A percentile compares a stretch with the other conserved stretches of the same genome.
These are phyloP conservation scores for Blepharisma stoltei DNA, from an alignment of 73 alveolate species.

Conservation along the genomic window DNA sequence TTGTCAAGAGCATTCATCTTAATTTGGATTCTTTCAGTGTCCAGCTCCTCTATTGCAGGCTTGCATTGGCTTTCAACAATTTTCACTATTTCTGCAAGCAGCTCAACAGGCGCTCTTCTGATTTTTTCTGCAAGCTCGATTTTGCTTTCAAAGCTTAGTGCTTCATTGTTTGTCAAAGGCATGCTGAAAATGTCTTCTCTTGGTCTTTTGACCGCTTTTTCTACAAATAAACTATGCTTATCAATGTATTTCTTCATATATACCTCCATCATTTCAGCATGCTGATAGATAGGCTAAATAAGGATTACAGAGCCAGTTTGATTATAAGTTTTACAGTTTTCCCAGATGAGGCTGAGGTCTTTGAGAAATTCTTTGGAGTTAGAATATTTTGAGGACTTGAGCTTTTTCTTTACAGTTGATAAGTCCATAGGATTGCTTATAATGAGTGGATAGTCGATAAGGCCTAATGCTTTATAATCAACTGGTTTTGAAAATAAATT, in stretches of 20 bases:
- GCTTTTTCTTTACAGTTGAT: constrained; percentile 29
- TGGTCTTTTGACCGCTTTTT: background rate
- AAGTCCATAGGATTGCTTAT: constrained; percentile 42
- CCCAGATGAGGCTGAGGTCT: constrained; percentile 31
- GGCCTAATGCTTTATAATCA: constrained; percentile 28
- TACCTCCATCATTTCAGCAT: constrained; percentile 36
- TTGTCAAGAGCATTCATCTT: background rate
- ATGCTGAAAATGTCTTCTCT: background rate
- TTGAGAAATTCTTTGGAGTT: constrained; percentile 17
- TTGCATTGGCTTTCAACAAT: background rate
- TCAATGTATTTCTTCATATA: constrained; percentile 5
- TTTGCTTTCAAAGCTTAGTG: background rate
- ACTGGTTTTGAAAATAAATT: constrained; percentile 48
- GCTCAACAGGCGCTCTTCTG: constrained; percentile 17
- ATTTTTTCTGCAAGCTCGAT: constrained; percentile 22
- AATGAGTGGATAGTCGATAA: constrained; percentile 40
- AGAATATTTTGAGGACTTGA: constrained; percentile 29
- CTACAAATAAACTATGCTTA: background rate
- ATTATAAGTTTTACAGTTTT: constrained; percentile 39
- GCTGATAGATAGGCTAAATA: background rate
- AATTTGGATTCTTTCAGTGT: constrained; percentile 9
- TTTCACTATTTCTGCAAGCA: background rate
- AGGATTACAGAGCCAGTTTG: constrained; percentile 39
- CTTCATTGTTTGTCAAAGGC: background rate
- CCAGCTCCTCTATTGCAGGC: constrained; percentile 22